Evolutionary conservation across 1,139 yeast genomes (phyloP).

Genomic region (Nakaseomyces glabratus): DNA sequence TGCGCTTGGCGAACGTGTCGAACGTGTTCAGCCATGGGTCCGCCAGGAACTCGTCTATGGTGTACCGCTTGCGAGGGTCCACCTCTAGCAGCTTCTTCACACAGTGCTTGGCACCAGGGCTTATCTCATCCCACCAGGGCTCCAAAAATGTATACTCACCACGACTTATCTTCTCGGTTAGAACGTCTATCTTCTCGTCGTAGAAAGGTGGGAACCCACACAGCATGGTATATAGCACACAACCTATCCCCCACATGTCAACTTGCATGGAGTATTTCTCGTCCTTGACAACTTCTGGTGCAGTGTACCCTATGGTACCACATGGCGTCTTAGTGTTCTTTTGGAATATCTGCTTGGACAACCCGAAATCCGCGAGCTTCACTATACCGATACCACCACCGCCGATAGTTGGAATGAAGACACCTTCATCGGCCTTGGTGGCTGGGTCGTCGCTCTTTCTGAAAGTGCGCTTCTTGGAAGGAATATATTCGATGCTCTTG

Average conservation of each 20-base stretch:
- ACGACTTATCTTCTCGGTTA: constrained; percentile 71
- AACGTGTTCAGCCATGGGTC: constrained; percentile 66
- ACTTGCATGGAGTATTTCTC: constrained; percentile 82
- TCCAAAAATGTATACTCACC: constrained; percentile 76
- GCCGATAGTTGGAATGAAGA: constrained; percentile 65
- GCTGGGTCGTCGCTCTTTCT: constrained; percentile 66
- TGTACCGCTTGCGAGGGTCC: constrained; percentile 68
- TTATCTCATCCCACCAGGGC: constrained; percentile 98
- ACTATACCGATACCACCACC: constrained; percentile 85
- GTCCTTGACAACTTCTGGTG: constrained; percentile 87
- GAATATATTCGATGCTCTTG: constrained; percentile 58
- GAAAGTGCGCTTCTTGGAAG: constrained; percentile 41
- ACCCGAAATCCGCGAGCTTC: constrained; percentile 87
- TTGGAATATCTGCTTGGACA: constrained; percentile 72
- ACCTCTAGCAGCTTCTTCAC: constrained; percentile 72
- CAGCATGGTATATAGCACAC: constrained; percentile 77
- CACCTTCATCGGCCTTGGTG: constrained; percentile 79
- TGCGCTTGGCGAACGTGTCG: constrained; percentile 17
- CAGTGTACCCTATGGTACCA: constrained; percentile 87
- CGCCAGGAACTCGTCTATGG: constrained; percentile 63
- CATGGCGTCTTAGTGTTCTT: constrained; percentile 74
- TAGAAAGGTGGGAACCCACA: constrained; percentile 97
- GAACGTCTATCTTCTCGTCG: constrained; percentile 73
- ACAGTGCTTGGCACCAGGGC: constrained; percentile 68
- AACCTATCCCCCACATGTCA: constrained; percentile 95